Conservation (phyloP, 116 monocot species). For the Dioscorea cayenensis region DNA sequence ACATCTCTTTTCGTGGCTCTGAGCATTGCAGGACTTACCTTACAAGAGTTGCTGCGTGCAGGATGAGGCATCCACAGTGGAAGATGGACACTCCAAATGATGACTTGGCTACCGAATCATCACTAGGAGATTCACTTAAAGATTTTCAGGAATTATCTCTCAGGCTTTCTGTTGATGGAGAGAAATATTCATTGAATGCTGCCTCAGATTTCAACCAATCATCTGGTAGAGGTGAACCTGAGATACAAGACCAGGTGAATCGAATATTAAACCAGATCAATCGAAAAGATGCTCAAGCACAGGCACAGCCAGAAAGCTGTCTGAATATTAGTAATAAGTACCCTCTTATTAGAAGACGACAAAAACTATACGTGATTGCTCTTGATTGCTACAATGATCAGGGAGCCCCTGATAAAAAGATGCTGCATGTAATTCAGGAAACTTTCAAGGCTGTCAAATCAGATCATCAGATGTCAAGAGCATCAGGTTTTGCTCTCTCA, state of each 20-base stretch:
- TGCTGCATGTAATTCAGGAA: conserved; percentile 34
- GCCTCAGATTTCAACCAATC: neutral
- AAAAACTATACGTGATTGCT: conserved; percentile 42
- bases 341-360: conserved; percentile 35
- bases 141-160: conserved; percentile 48
- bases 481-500: conserved; percentile 41
- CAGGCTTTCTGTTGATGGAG: conserved; percentile 37
- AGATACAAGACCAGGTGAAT: neutral
- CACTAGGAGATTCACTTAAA: conserved; percentile 41
- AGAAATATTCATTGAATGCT: conserved; percentile 12
- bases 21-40: conserved; percentile 67
- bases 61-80: conserved; percentile 49
- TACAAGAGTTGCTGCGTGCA: conserved; percentile 28
- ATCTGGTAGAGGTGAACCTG: neutral
- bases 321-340: conserved; percentile 4
- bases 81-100: conserved; percentile 36
- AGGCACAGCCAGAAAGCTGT: neutral
- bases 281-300: neutral
- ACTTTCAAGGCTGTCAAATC: conserved; percentile 29
- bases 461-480: conserved; percentile 33
- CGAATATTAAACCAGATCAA: neutral
- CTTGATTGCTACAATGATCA: conserved; percentile 35
- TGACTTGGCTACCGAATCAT: conserved; percentile 15
- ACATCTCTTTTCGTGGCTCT: conserved; percentile 59
- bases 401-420: conserved; percentile 33